Evolutionary conservation across 768 basidiomycete species (phyloP), one percentile per base, ranked within the genome.

Genomic region (Candolleomyces aberdarensis): DNA sequence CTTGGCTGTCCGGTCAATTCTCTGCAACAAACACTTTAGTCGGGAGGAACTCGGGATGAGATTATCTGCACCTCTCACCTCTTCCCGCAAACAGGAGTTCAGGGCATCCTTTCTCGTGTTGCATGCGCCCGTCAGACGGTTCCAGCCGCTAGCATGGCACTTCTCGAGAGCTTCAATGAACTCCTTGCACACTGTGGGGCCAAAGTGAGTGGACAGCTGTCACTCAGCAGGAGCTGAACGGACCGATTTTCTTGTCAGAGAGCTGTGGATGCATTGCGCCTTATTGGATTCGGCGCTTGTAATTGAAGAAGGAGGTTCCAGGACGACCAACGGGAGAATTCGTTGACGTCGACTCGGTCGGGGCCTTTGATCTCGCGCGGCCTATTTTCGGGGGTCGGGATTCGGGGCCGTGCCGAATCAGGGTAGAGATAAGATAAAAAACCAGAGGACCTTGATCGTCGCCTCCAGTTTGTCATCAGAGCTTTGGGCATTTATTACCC

Each of bases 151-250:
- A 19, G 76, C 69, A 67, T 92, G 91, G 68, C 91, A 92, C 51
- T 80, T 75, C 54, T 91, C 83, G 26, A 92, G 84, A 2, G 91
- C 91, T 64, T 91, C 75, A 58, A 92, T 89, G 68, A 92, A 87
- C 17, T 91, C 89, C 67, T 78, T 83, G 78, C 91, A 92, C 41
- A 78, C 91, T 20, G 53, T 61, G 55, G 20, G 56, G 40, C 58
- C 43, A 11, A 31, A 48, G 41, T 43, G 49, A 36, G 51, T 57
- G 36, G 1, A 36, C 36, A 36, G 36, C 36, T 36, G 36, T 36
- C 36, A 36, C 36, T 5, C 36, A 6, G 36, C 36, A 36, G 36
- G 36, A 36, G 36, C 20, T 15, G 31, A n/a, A 47, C 80, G 57
- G 54, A 83, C 87, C 80, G 62, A 83, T 66, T 69, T 80, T 81